Evolutionary conservation across 2,329 filamentous ascomycete genomes (phyloP).

Genomic region (Penicillium sp.): DNA sequence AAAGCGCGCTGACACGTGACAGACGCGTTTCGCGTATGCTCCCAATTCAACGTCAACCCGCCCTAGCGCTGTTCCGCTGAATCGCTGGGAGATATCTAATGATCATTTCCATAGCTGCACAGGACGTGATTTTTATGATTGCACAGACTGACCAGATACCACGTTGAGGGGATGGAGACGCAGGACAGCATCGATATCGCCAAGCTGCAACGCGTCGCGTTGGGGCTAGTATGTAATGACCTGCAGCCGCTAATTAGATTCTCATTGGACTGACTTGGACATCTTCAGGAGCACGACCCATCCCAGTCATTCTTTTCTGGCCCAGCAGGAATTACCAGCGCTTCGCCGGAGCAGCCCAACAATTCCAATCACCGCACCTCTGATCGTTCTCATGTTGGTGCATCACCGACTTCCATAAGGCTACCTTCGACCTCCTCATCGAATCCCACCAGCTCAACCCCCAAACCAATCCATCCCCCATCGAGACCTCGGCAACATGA

Average conservation of each 20-base stretch:
- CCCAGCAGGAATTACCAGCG: conserved; percentile 12
- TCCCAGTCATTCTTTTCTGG: conserved; percentile 26
- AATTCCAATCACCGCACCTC: neutral
- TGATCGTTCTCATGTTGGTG: conserved; percentile 10
- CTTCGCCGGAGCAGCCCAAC: neutral
- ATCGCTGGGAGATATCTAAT: neutral
- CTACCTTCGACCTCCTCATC: conserved; percentile 14
- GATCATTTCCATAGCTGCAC: neutral
- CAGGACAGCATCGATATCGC: conserved; percentile 46
- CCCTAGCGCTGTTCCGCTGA: neutral
- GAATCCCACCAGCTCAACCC: conserved; percentile 11
- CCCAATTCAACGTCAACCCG: conserved; percentile 2
- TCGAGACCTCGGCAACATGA: conserved; percentile 24
- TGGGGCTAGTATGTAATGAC: conserved; percentile 41
- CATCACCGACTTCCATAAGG: conserved; percentile 10
- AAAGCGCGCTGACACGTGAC: conserved; percentile 28
- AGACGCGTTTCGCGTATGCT: conserved; percentile 33
- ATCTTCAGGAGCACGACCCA: conserved; percentile 33
- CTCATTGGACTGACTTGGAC: conserved; percentile 33
- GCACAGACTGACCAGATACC: neutral
- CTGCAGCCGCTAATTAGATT: conserved; percentile 28
- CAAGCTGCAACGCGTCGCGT: conserved; percentile 44
- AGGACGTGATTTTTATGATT: neutral
- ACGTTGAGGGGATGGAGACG: conserved; percentile 36
- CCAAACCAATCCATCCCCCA: conserved; percentile 6